Conservation (phyloP, 1,284 basidiomycete genomes). For the Ustilago cynodontis region DNA sequence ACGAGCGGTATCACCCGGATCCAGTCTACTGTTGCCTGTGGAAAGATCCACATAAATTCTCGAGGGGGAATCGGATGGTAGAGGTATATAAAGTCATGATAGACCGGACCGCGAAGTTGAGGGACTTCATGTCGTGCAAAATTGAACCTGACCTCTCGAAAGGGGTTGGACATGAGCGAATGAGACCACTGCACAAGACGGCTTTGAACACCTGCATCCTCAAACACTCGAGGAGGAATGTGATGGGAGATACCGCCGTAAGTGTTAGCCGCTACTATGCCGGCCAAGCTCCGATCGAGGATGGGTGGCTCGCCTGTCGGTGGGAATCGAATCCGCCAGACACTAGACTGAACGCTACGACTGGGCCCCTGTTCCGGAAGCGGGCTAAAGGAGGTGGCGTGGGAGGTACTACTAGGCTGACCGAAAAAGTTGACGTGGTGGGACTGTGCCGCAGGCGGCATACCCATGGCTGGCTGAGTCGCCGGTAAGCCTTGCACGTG, state of each 20-base stretch:
- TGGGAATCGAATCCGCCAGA: background rate
- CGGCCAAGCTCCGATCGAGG: constrained; percentile 4
- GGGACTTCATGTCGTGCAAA: background rate
- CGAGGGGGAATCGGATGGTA: background rate
- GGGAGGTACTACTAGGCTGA: background rate
- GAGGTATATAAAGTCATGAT: constrained; percentile 1
- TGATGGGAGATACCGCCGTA: background rate
- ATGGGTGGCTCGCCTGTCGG: background rate
- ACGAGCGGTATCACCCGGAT: background rate
- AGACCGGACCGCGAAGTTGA: too few relatives aligned
- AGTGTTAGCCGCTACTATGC: background rate
- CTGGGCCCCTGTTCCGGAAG: background rate
- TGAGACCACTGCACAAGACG: background rate
- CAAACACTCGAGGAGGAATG: background rate
- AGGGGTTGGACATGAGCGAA: background rate
- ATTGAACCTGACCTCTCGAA: background rate
- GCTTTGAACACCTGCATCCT: background rate
- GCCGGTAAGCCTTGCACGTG: background rate
- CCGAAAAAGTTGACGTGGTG: background rate
- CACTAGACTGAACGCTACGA: background rate
- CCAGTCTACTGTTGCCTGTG: constrained; percentile 7
- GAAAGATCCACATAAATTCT: constrained; percentile 14
- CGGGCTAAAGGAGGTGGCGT: background rate
- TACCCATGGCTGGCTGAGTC: background rate
- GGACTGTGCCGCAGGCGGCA: background rate